Evolutionary conservation across 352 stramenopile species (phyloP).

Genomic region (Pythium dissimile): DNA sequence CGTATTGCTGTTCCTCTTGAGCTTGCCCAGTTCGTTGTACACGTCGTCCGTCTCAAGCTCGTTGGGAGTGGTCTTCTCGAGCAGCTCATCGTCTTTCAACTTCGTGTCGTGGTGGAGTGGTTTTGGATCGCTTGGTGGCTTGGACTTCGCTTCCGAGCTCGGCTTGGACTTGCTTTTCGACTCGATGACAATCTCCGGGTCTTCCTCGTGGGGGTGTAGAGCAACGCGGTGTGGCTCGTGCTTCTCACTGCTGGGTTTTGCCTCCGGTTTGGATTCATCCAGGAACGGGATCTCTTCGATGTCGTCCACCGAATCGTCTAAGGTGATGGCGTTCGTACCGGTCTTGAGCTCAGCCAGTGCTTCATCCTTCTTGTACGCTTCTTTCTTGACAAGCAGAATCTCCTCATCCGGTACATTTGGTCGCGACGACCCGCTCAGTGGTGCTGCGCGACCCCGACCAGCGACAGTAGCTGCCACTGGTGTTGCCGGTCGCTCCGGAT

Average conservation of each 20-base stretch:
- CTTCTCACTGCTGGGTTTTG: conserved; percentile 22
- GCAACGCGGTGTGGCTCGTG: background rate
- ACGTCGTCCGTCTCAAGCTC: conserved; percentile 33
- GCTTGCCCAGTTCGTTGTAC: conserved; percentile 57
- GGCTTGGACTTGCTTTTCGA: conserved; percentile 33
- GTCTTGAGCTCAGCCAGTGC: conserved; percentile 8
- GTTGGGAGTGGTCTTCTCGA: conserved; percentile 22
- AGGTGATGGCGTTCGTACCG: conserved; percentile 25
- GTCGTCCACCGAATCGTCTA: conserved; percentile 71
- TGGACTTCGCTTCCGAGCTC: conserved; percentile 15
- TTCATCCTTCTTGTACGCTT: conserved; percentile 35
- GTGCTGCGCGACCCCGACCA: conserved; percentile 36
- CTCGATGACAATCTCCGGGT: conserved; percentile 58
- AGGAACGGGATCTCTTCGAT: conserved; percentile 80
- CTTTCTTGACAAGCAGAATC: conserved; percentile 65
- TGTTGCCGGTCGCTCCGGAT: conserved; percentile 16
- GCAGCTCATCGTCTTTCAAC: conserved; percentile 15
- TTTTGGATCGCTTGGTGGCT: conserved; percentile 10
- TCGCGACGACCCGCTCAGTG: conserved; percentile 46
- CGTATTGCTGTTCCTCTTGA: conserved; percentile 34
- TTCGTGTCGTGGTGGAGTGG: conserved; percentile 26
- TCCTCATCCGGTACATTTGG: conserved; percentile 68
- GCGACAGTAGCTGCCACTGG: conserved; percentile 20
- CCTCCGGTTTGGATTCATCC: conserved; percentile 45
- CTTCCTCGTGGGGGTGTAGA: conserved; percentile 32